Evolutionary conservation across 2,329 filamentous ascomycete genomes (phyloP).

Genomic region (Purpureocillium lavendulum): DNA sequence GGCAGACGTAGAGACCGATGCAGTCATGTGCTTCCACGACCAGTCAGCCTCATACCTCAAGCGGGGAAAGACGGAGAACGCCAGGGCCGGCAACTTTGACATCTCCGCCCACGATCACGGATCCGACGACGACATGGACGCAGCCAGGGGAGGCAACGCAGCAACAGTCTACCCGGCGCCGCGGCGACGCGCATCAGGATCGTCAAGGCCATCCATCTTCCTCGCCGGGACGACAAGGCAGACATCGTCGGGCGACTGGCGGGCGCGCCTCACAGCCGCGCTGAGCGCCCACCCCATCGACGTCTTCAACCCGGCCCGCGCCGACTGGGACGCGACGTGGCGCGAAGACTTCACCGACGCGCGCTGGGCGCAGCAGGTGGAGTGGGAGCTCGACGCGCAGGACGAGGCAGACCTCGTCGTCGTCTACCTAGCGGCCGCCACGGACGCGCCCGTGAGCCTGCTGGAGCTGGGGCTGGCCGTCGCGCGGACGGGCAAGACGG

Average conservation of each 20-base stretch:
- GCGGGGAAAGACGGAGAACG: no score
- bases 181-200: constrained; percentile 5
- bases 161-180: constrained; percentile 19
- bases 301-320: constrained; percentile 47
- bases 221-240: constrained; percentile 49
- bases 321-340: constrained; percentile 48
- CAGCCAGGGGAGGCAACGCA: no score
- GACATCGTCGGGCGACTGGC: constrained; percentile 38
- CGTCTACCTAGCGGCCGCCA: constrained; percentile 46
- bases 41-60: no score
- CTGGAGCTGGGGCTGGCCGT: constrained; percentile 52
- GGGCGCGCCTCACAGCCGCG: constrained; percentile 28
- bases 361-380: constrained; percentile 43
- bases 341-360: constrained; percentile 36
- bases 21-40: no score
- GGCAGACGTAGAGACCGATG: no score
- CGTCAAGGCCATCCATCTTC: constrained; percentile 34
- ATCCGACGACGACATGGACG: no score
- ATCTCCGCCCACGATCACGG: no score
- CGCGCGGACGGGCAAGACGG: constrained; percentile 23
- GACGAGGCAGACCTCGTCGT: constrained; percentile 44
- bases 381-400: constrained; percentile 54
- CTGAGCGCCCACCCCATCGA: constrained; percentile 40
- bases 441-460: constrained; percentile 47
- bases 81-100: no score